Evolutionary conservation across 345 rosid genomes (phyloP).

Genomic region (Acer yangbiense): DNA sequence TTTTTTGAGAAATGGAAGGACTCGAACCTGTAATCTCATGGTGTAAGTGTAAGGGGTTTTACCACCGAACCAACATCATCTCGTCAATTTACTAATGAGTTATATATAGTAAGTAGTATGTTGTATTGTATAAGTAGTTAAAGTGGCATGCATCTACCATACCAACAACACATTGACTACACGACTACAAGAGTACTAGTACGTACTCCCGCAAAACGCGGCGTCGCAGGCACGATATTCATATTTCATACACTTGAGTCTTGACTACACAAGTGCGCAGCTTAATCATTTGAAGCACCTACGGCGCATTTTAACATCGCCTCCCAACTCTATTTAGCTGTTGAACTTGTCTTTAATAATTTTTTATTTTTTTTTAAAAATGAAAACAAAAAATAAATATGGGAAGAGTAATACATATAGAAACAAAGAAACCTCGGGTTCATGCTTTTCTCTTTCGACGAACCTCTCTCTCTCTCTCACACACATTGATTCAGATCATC

Average conservation of each 20-base stretch:
- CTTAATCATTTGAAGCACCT: slow-evolving; percentile 1
- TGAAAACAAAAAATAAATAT: not conserved
- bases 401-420: slow-evolving; percentile 6
- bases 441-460: slow-evolving; percentile 33
- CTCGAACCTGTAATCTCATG: too few species aligned
- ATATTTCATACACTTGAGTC: not conserved
- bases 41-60: too few species aligned
- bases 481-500: slow-evolving; percentile 34
- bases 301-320: slow-evolving; percentile 17
- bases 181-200: too few species aligned
- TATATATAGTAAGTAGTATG: too few species aligned
- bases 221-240: slow-evolving; percentile 17
- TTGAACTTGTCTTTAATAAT: slow-evolving; percentile 16
- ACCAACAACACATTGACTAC: not conserved
- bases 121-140: too few species aligned
- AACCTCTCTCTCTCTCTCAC: slow-evolving; percentile 10
- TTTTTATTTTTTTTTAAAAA: too few species aligned
- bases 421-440: slow-evolving; percentile 30
- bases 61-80: too few species aligned
- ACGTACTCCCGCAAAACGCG: slow-evolving; percentile 7
- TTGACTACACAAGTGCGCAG: not conserved
- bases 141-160: not conserved
- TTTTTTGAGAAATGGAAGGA: too few species aligned
- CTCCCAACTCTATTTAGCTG: not conserved
- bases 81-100: too few species aligned